Conservation (phyloP, 2,329 filamentous ascomycete species). For the Mycogone perniciosa region DNA sequence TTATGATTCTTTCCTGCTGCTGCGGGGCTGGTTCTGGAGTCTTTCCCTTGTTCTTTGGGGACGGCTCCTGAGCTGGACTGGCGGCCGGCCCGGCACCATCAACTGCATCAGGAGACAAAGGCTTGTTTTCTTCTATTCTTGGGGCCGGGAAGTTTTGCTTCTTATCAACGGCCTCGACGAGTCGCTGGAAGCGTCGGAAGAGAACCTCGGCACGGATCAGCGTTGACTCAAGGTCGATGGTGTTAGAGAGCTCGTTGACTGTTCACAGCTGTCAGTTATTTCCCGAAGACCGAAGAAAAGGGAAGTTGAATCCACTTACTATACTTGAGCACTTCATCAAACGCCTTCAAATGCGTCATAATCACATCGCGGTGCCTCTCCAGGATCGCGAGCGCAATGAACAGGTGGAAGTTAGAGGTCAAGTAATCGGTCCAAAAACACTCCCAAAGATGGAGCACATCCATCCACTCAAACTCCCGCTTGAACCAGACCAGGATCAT, state of each 20-base stretch:
- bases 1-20: slow-evolving; percentile 42
- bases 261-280: not conserved
- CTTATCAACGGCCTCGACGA: slow-evolving; percentile 87
- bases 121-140: slow-evolving; percentile 20
- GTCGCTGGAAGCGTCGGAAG: slow-evolving; percentile 80
- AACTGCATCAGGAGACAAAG: slow-evolving; percentile 3
- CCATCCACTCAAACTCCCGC: slow-evolving; percentile 86
- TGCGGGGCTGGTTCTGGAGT: slow-evolving; percentile 28
- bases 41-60: slow-evolving; percentile 29
- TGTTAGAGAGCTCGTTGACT: slow-evolving; percentile 94
- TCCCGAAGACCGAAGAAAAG: too few relatives aligned
- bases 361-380: slow-evolving; percentile 97
- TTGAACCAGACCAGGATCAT: slow-evolving; percentile 99
- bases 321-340: slow-evolving; percentile 97
- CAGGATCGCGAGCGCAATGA: slow-evolving; percentile 86
- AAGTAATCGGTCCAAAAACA: slow-evolving; percentile 88
- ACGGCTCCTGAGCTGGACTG: not conserved
- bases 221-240: slow-evolving; percentile 82
- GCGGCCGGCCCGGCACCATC: not conserved
- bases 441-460: slow-evolving; percentile 87
- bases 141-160: slow-evolving; percentile 73
- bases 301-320: slow-evolving; percentile 44
- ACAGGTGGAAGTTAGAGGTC: slow-evolving; percentile 86
- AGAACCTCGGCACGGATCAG: slow-evolving; percentile 82
- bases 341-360: slow-evolving; percentile 87